Percentiles rank a stretch among this genome's conserved stretches.
Conservation (phyloP, 2,329 filamentous ascomycete genomes). For the Thielaviopsis euricoi region DNA sequence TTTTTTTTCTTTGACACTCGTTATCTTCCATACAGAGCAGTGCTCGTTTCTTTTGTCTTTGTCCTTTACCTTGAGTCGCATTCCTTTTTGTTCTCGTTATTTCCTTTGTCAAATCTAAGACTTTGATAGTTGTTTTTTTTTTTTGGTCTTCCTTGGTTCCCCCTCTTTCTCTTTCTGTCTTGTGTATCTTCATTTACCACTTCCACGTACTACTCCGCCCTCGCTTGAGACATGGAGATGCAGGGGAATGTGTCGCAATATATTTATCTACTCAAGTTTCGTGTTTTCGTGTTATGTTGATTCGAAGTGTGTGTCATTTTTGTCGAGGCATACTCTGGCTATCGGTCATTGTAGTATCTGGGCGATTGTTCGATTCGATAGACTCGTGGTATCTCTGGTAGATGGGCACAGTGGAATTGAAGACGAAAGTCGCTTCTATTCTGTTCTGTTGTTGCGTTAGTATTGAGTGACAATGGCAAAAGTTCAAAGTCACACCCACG, state of each 20-base stretch:
- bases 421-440: too few species aligned
- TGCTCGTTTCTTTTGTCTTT: too few species aligned
- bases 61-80: neutral
- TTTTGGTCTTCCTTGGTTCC: neutral
- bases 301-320: too few species aligned
- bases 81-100: neutral
- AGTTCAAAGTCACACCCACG: too few species aligned
- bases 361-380: too few species aligned
- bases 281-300: slow-evolving; percentile 11
- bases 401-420: too few species aligned
- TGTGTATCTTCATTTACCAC: slow-evolving; percentile 2
- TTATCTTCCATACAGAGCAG: neutral
- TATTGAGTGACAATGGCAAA: too few species aligned
- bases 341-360: too few species aligned
- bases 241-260: slow-evolving; percentile 9
- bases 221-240: neutral
- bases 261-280: slow-evolving; percentile 14
- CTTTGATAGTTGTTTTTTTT: neutral
- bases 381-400: too few species aligned
- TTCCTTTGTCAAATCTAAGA: neutral
- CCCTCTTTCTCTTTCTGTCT: neutral
- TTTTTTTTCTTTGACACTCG: neutral
- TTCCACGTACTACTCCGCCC: neutral
- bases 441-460: too few species aligned
- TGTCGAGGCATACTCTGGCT: too few species aligned